Conservation (phyloP, 164 flowering plant species). For the Vitis amurensis region DNA sequence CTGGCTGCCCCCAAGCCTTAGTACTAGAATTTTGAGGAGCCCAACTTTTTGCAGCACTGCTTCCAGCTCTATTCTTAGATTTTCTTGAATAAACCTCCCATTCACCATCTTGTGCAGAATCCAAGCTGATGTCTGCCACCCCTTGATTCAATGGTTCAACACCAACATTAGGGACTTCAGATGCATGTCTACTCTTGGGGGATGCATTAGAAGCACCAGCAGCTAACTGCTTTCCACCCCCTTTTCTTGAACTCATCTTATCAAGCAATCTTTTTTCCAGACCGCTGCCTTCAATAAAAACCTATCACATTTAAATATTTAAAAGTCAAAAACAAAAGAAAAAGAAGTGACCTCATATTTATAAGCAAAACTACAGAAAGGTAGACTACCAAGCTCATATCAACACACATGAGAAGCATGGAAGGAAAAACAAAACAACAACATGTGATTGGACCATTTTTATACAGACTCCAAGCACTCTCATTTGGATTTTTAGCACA, state of each 20-base stretch:
- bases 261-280: neutral
- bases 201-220: neutral
- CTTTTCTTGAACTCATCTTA: slow-evolving; percentile 28
- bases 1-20: slow-evolving; percentile 45
- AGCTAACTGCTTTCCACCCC: slow-evolving; percentile 9
- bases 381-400: no score
- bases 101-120: slow-evolving; percentile 44
- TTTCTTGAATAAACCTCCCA: slow-evolving; percentile 66
- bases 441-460: no score
- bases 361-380: no score
- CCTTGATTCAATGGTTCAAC: slow-evolving; percentile 34
- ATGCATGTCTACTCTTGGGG: slow-evolving; percentile 21
- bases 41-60: slow-evolving; percentile 38
- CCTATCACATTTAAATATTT: neutral
- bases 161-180: slow-evolving; percentile 7
- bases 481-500: no score
- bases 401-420: no score
- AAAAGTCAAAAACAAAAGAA: neutral
- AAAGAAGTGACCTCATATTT: neutral
- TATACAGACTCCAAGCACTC: no score
- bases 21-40: slow-evolving; percentile 36
- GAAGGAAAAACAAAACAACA: no score
- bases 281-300: neutral
- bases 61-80: slow-evolving; percentile 51
- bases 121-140: slow-evolving; percentile 32